These are phyloP conservation scores for Hippophae rhamnoides DNA, from an alignment of 306 rosid species.

Conservation along the genomic window DNA sequence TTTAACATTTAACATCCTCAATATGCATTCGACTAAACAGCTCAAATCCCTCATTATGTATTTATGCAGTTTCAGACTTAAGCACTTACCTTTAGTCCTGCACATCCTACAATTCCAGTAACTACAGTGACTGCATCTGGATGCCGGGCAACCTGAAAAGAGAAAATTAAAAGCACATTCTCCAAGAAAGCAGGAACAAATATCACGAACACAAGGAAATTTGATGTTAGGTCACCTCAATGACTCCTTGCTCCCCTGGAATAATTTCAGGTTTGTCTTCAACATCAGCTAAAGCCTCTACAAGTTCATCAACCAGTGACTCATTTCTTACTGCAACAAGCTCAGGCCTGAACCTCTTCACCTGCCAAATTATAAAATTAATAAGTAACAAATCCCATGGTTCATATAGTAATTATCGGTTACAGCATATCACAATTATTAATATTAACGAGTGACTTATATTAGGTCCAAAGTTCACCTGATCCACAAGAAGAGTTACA, in stretches of 20 bases:
- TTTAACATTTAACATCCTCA: not conserved
- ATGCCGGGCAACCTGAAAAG: constrained; percentile 89
- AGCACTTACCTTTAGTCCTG: constrained; percentile 76
- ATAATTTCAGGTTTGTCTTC: constrained; percentile 87
- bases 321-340: constrained; percentile 85
- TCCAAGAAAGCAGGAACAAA: constrained; percentile 7
- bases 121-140: constrained; percentile 91
- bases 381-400: not conserved
- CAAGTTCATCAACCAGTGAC: constrained; percentile 69
- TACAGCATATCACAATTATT: constrained; percentile 5
- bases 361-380: constrained; percentile 32
- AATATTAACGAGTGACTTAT: not conserved
- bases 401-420: constrained; percentile 3
- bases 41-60: not conserved
- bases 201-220: constrained; percentile 12
- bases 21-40: not conserved
- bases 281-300: constrained; percentile 73
- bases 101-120: constrained; percentile 97
- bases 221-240: constrained; percentile 54
- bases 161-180: constrained; percentile 12
- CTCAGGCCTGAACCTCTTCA: constrained; percentile 82
- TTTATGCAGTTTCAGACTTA: not conserved
- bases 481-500: constrained; percentile 87
- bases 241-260: constrained; percentile 92
- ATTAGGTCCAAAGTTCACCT: constrained; percentile 38